Evolutionary conservation across 2,329 filamentous ascomycete genomes (phyloP).

Genomic region (Cercospora sesami): DNA sequence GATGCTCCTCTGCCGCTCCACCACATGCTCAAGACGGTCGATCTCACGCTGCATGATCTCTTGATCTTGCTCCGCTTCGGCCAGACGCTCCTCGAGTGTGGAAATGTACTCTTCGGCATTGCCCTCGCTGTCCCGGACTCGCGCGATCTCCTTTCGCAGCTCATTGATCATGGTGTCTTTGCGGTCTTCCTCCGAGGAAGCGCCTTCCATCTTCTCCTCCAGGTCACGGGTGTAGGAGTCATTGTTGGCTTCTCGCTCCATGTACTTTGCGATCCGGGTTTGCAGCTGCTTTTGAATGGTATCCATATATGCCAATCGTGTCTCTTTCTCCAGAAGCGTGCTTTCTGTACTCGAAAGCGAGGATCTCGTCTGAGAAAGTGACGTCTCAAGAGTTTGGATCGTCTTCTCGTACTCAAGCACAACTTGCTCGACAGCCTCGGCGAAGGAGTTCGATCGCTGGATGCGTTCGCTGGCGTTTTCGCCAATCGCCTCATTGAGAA

Average conservation of each 20-base stretch:
- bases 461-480: constrained; percentile 83
- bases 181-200: constrained; percentile 89
- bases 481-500: constrained; percentile 63
- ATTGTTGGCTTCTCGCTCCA: constrained; percentile 87
- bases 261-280: constrained; percentile 82
- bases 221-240: constrained; percentile 91
- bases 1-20: constrained; percentile 91
- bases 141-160: constrained; percentile 84
- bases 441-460: constrained; percentile 93
- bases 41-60: constrained; percentile 97
- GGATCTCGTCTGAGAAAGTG: constrained; percentile 81
- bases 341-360: constrained; percentile 84
- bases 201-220: constrained; percentile 84
- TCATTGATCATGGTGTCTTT: constrained; percentile 82
- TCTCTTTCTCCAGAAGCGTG: constrained; percentile 85
- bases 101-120: constrained; percentile 96
- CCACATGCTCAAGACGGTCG: constrained; percentile 87
- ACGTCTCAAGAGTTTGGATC: constrained; percentile 88
- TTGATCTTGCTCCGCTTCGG: constrained; percentile 92
- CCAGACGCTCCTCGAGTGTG: constrained; percentile 89
- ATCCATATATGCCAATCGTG: constrained; percentile 87
- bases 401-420: constrained; percentile 98
- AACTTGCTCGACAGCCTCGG: constrained; percentile 91
- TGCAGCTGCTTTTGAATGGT: constrained; percentile 90
- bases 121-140: constrained; percentile 84